Conservation (phyloP, 1,139 yeast genomes). For the Candida frijolesensis region DNA sequence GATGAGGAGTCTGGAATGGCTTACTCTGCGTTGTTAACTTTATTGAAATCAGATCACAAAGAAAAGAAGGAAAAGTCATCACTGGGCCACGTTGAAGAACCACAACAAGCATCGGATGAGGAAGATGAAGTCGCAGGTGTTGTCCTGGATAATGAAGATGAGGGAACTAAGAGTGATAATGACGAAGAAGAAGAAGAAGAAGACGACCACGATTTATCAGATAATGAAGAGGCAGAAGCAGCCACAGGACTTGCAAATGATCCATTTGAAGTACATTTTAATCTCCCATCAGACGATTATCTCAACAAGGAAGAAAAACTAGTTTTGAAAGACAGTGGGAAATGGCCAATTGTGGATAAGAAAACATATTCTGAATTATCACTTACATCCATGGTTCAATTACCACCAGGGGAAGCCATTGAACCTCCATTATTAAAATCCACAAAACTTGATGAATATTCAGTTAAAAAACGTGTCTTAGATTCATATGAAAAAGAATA, state of each 20-base stretch:
- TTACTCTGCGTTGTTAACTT: slow-evolving; percentile 74
- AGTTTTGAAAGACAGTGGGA: slow-evolving; percentile 19
- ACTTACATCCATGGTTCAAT: slow-evolving; percentile 23
- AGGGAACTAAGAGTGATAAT: slow-evolving; percentile 1
- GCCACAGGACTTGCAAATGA: slow-evolving; percentile 31
- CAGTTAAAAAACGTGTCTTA: slow-evolving; percentile 35
- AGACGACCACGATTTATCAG: slow-evolving; percentile 39
- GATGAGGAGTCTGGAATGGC: slow-evolving; percentile 49
- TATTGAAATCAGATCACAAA: slow-evolving; percentile 58
- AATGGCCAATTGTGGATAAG: slow-evolving; percentile 31
- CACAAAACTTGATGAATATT: slow-evolving; percentile 15
- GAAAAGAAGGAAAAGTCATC: slow-evolving; percentile 13
- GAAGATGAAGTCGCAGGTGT: slow-evolving; percentile 22
- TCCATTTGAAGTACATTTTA: slow-evolving; percentile 80
- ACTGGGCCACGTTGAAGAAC: slow-evolving; percentile 12
- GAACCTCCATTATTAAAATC: slow-evolving; percentile 13
- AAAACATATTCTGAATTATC: slow-evolving; percentile 23
- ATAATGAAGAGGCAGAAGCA: slow-evolving; percentile 32
- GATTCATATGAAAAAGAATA: slow-evolving; percentile 25
- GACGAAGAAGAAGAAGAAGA: slow-evolving; percentile 32
- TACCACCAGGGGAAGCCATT: slow-evolving; percentile 31
- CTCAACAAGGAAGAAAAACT: slow-evolving; percentile 36
- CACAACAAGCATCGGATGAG: slow-evolving; percentile 17
- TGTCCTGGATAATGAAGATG: slow-evolving; percentile 8
- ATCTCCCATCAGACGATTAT: slow-evolving; percentile 47